Evolutionary conservation across 306 rosid genomes (phyloP), one percentile per base, ranked within the genome.

Genomic region (Glycine soja): DNA sequence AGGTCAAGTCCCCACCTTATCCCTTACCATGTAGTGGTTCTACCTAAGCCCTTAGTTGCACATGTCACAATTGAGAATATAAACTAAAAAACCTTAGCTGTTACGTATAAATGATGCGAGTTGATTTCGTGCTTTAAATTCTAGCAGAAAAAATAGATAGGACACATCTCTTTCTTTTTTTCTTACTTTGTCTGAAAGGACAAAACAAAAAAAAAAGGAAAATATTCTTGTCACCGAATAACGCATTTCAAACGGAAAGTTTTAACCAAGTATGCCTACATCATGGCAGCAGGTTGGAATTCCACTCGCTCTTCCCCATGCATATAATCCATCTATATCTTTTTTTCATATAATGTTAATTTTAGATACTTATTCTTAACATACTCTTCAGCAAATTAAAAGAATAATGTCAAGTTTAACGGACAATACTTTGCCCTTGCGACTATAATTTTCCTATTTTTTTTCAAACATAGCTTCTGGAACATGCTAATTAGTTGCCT

Each of bases 1-100:
- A 43, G 75, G 38, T 14, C 75, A 34, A 45, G 30, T 72, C 86
- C 78, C 89, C 66, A 85, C 91, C 91, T 86, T 88, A 86, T 88
- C 91, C 69, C 12, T 52, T 19, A 24, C 30, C 59, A 52, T 24
- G 12, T 47, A 65, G 46, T 75, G 71, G 59, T 24, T 24, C 66
- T 48, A 46, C 64, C 69, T 36, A 47, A 34, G 59, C 84, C 73
- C 69, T 80, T 80, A 46, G 15, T 51, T 61, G 70, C 78, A 69
- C 70, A 38, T 30, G 62, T 75, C 77, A 24, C 30, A 24, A 24
- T 24, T 24, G 30, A 24, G 30, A 24, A 24, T 24, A 24, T 1
- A 24, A 24, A 24, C 30, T 24, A 48, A 62, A 50, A 48, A 81
- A 74, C 45, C 74, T 54, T 46, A 46, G 54, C 46, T 34, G 65